A percentile compares a stretch with the other conserved stretches of the same genome.
Conservation (phyloP, 108 stramenopile species). For the Cylindrotheca closterium region DNA sequence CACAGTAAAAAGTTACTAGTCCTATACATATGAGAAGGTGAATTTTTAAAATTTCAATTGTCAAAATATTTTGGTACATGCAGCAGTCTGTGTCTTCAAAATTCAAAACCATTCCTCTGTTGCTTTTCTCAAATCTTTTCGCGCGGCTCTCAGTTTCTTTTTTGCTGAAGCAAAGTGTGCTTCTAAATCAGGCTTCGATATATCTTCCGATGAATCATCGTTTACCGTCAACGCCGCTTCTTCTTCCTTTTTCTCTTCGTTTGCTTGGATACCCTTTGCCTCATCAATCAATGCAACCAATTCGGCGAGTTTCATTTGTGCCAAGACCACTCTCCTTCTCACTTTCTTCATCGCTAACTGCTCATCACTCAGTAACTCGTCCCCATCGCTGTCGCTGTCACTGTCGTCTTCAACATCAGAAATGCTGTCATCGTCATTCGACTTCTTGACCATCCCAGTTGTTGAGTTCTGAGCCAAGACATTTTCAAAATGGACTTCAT, state of each 20-base stretch:
- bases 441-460: neutral
- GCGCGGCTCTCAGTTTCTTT: slow-evolving; percentile 25
- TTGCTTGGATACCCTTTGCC: slow-evolving; percentile 3
- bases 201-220: slow-evolving; percentile 7
- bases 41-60: too few species aligned
- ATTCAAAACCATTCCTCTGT: slow-evolving; percentile 19
- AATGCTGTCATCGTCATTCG: slow-evolving; percentile 10
- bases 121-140: slow-evolving; percentile 25
- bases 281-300: slow-evolving; percentile 28
- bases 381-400: slow-evolving; percentile 14
- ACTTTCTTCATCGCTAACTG: slow-evolving; percentile 28
- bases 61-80: too few species aligned
- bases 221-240: slow-evolving; percentile 4
- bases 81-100: too few species aligned
- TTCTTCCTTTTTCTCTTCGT: slow-evolving; percentile 6
- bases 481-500: slow-evolving; percentile 35
- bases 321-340: slow-evolving; percentile 19
- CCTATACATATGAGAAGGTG: too few species aligned
- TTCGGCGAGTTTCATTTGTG: slow-evolving; percentile 34
- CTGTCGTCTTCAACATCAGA: slow-evolving; percentile 5
- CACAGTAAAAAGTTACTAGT: too few species aligned
- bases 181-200: slow-evolving; percentile 7
- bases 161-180: slow-evolving; percentile 18
- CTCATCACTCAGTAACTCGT: slow-evolving; percentile 23
- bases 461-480: neutral